phyloP scores from a whole-genome alignment of 164 flowering plant genomes.

The Akebia trifoliata region DNA sequence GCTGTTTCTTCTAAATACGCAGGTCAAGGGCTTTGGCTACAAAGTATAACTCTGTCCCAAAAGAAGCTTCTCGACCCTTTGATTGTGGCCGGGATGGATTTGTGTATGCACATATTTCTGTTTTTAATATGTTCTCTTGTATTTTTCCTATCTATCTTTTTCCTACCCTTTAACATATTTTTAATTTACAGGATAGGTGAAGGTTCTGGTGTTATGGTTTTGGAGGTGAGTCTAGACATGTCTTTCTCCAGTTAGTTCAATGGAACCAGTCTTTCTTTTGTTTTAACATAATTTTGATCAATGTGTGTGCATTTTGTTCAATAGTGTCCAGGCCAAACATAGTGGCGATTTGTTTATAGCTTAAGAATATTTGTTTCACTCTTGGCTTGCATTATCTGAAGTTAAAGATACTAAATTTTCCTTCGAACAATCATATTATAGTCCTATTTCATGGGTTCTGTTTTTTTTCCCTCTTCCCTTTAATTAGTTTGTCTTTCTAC shows the following conservation, averaged over 20 bases:
- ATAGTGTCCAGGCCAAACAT: neutral
- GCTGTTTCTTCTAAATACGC: slow-evolving; percentile 4
- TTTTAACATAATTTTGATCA: neutral
- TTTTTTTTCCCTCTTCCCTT: no score
- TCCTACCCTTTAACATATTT: slow-evolving; percentile 7
- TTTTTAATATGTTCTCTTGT: slow-evolving; percentile 1
- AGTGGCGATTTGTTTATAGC: neutral
- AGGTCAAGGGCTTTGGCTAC: slow-evolving; percentile 80
- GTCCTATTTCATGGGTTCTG: no score
- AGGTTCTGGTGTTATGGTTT: slow-evolving; percentile 85
- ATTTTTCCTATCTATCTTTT: slow-evolving; percentile 2
- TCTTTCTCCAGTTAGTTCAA: neutral
- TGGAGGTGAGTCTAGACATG: slow-evolving; percentile 64
- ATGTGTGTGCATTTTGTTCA: no score
- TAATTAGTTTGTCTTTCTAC: neutral
- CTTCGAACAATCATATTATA: no score
- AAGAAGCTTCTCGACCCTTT: slow-evolving; percentile 89
- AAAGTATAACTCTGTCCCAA: slow-evolving; percentile 65
- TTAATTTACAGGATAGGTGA: slow-evolving; percentile 78
- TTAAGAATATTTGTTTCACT: neutral
- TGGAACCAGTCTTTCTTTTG: neutral
- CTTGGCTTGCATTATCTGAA: neutral
- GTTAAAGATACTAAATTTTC: no score
- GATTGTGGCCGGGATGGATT: slow-evolving; percentile 95
- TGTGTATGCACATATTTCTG: slow-evolving; percentile 51